phyloP scores from a whole-genome alignment of 2,329 filamentous ascomycete genomes.

The Colletotrichum kahawae region DNA sequence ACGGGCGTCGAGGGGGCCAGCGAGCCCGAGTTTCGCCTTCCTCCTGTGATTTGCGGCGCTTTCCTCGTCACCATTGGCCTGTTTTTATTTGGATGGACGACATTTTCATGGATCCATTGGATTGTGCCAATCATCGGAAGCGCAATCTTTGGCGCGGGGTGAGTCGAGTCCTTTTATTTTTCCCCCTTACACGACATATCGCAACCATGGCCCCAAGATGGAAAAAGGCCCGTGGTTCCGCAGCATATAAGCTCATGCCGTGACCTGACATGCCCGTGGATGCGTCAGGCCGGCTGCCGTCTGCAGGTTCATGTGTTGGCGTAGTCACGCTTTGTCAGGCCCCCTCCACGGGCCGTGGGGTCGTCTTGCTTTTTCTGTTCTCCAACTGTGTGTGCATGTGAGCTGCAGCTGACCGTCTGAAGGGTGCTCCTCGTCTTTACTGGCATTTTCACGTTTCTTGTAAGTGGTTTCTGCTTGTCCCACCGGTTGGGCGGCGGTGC shows the following conservation, averaged over 20 bases:
- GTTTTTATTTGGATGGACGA: conserved; percentile 90
- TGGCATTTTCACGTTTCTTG: conserved; percentile 88
- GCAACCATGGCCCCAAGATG: conserved; percentile 15
- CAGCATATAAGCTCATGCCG: background rate
- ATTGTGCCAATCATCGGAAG: conserved; percentile 78
- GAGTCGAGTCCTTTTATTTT: conserved; percentile 39
- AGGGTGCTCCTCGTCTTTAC: conserved; percentile 81
- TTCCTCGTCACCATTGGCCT: conserved; percentile 80
- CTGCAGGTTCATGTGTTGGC: conserved; percentile 11
- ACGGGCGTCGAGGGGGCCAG: conserved; percentile 60
- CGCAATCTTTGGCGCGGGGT: conserved; percentile 73
- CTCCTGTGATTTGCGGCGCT: conserved; percentile 76
- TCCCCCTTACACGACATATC: conserved; percentile 14
- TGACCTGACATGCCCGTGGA: conserved; percentile 9
- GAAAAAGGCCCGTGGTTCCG: conserved; percentile 16
- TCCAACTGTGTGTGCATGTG: conserved; percentile 20
- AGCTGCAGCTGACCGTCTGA: conserved; percentile 35
- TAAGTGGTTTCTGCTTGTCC: conserved; percentile 46
- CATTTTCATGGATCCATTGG: conserved; percentile 76
- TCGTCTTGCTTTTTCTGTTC: conserved; percentile 31
- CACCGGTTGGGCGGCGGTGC: background rate
- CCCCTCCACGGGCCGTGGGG: background rate
- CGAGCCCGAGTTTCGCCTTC: conserved; percentile 88
- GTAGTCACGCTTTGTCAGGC: conserved; percentile 37
- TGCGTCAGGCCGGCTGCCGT: background rate